These are phyloP conservation scores for Cryptococcus deneoformans DNA, from an alignment of 1,284 basidiomycete species.

Conservation along the genomic window DNA sequence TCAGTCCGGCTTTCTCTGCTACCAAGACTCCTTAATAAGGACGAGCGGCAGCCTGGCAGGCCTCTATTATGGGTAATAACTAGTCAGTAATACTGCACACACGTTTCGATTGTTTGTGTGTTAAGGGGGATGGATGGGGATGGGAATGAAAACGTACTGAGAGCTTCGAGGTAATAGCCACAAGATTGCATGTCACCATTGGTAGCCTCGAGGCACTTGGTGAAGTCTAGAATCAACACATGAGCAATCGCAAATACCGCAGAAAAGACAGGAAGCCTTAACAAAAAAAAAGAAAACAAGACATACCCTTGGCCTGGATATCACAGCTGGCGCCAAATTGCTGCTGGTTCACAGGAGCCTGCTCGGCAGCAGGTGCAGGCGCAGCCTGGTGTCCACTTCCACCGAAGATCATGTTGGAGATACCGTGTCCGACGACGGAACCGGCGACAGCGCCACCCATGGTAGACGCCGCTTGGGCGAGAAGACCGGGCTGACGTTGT, in stretches of 20 bases:
- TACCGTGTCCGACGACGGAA: slow-evolving; percentile 57
- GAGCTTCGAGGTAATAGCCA: slow-evolving; percentile 56
- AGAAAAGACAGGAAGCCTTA: background rate
- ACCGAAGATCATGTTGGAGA: slow-evolving; percentile 58
- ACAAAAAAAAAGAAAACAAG: slow-evolving; percentile 13
- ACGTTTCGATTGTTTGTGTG: too few species aligned
- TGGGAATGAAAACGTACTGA: slow-evolving; percentile 32
- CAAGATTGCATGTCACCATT: slow-evolving; percentile 56
- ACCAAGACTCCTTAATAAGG: slow-evolving; percentile 13
- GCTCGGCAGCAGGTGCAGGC: slow-evolving; percentile 25
- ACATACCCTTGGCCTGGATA: slow-evolving; percentile 56
- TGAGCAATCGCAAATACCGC: background rate
- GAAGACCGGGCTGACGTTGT: slow-evolving; percentile 37
- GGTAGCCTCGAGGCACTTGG: slow-evolving; percentile 54
- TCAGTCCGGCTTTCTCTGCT: too few species aligned
- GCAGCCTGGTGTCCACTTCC: slow-evolving; percentile 45
- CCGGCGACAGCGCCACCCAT: slow-evolving; percentile 56
- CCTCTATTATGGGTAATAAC: slow-evolving; percentile 31
- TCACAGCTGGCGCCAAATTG: slow-evolving; percentile 50
- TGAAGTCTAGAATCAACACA: slow-evolving; percentile 48
- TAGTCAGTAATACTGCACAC: background rate
- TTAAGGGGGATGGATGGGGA: background rate
- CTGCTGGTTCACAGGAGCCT: slow-evolving; percentile 10
- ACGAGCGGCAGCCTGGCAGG: slow-evolving; percentile 52
- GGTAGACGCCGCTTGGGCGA: slow-evolving; percentile 54